Evolutionary conservation across 1,284 basidiomycete genomes (phyloP).

Genomic region (Ganoderma boninense): DNA sequence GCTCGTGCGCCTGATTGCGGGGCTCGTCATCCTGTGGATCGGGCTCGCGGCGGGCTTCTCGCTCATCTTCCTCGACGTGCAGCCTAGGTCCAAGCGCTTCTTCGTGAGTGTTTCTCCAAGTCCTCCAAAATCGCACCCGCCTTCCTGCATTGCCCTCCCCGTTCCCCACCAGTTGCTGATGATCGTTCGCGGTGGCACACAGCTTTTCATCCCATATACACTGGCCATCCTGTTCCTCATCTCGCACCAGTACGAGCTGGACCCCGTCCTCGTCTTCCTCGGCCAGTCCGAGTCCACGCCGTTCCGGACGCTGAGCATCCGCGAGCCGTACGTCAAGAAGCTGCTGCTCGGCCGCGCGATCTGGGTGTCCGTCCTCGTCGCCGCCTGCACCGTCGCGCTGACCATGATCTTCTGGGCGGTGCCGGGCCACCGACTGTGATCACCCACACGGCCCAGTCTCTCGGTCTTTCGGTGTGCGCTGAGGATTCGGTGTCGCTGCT

Average conservation of each 20-base stretch:
- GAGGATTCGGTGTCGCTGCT: neutral
- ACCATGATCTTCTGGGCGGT: slow-evolving; percentile 93
- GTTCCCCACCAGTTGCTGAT: too few relatives aligned
- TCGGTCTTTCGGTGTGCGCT: neutral
- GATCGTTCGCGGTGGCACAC: slow-evolving; percentile 12
- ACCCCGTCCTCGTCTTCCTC: slow-evolving; percentile 89
- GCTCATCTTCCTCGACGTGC: slow-evolving; percentile 92
- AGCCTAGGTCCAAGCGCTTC: slow-evolving; percentile 89
- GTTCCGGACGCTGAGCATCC: slow-evolving; percentile 89
- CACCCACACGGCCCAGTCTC: neutral
- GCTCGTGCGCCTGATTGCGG: slow-evolving; percentile 84
- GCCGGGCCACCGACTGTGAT: slow-evolving; percentile 84
- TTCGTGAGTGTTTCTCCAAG: slow-evolving; percentile 79
- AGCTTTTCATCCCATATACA: slow-evolving; percentile 96
- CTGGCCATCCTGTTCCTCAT: slow-evolving; percentile 90
- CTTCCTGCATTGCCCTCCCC: neutral
- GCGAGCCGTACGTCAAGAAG: slow-evolving; percentile 93
- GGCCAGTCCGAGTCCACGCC: slow-evolving; percentile 90
- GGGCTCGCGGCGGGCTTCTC: slow-evolving; percentile 91
- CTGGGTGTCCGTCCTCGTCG: slow-evolving; percentile 82
- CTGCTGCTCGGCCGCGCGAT: slow-evolving; percentile 87
- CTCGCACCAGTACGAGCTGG: slow-evolving; percentile 96
- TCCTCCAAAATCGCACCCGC: neutral
- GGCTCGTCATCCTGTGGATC: slow-evolving; percentile 91
- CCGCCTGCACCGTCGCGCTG: slow-evolving; percentile 74